Evolutionary conservation across 2,329 filamentous ascomycete species (phyloP), one percentile per base, ranked within the genome.

Genomic region (Fusarium circinatum): DNA sequence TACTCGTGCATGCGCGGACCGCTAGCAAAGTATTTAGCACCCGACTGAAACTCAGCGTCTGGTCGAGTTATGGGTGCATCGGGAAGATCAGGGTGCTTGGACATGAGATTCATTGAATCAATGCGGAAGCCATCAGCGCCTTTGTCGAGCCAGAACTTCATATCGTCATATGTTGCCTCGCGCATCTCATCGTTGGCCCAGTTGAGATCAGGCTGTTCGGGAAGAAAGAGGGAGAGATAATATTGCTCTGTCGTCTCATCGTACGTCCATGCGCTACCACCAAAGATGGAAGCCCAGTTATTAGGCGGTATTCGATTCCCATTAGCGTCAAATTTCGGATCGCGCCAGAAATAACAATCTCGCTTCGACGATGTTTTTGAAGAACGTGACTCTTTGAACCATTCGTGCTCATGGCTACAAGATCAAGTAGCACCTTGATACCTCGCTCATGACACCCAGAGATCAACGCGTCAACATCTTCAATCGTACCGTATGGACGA

Each of bases 161-260:
- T 92, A 12, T 91, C 87, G 30, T 86, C 85, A 78, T 94, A 92
- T 8, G 94, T 90, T 3, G 92, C 93, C 39, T 88, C 82, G 15
- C 92, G 87, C 5, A 92, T 89, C 4, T 88, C 89, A 0, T 86
- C 85, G 60, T 91, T 92, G 74, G 94, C 92, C 93, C 93, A 95
- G 81, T 95, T 95, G 8, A 96, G 85, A 74, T 95, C 93, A 0
- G 93, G 93, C 79, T 95, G 93, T 66, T 92, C 88, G 3, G 87
- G 87, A 5, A 91, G 89, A 79, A 94, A 96, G 10, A 95, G 85
- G 55, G 91, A 89, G 3, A 94, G 87, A 77, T 93, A 94, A 80
- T 93, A 94, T 81, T 94, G 90, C 48, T 86, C 85, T 0, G 91
- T 93, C 12, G 82, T 79, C 67, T 92, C 88, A 74, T 94, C 92